phyloP scores from a whole-genome alignment of 805 yeast species.

The Saturnispora sekii region DNA sequence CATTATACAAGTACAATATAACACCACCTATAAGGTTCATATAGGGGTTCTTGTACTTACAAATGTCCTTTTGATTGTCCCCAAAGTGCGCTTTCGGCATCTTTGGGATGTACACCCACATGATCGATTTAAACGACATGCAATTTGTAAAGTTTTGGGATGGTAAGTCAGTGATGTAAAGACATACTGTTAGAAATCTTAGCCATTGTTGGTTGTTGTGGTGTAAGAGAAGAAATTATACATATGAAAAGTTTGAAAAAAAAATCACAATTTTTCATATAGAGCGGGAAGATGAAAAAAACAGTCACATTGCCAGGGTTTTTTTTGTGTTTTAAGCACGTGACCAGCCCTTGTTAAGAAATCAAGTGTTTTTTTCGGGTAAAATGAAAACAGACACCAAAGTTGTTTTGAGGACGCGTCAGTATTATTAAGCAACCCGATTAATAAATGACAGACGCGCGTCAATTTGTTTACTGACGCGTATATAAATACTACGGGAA shows the following conservation, averaged over 20 bases:
- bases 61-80: no score
- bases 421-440: background rate
- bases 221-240: conserved; percentile 2
- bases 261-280: background rate
- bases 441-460: conserved; percentile 4
- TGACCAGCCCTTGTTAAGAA: background rate
- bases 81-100: no score
- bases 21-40: background rate
- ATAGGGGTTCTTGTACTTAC: no score
- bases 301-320: background rate
- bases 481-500: conserved; percentile 7
- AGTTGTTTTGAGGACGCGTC: background rate
- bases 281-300: background rate
- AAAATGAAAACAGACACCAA: background rate
- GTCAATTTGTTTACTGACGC: conserved; percentile 5
- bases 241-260: background rate
- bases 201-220: conserved; percentile 23
- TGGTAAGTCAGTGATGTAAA: background rate
- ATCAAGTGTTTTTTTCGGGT: no score
- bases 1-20: background rate
- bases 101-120: conserved; percentile 7
- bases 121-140: conserved; percentile 7
- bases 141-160: background rate
- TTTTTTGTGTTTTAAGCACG: background rate
- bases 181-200: conserved; percentile 28